Evolutionary conservation across 805 yeast species (phyloP), one percentile per base, ranked within the genome.

Genomic region (Scheffersomyces amazonensis): DNA sequence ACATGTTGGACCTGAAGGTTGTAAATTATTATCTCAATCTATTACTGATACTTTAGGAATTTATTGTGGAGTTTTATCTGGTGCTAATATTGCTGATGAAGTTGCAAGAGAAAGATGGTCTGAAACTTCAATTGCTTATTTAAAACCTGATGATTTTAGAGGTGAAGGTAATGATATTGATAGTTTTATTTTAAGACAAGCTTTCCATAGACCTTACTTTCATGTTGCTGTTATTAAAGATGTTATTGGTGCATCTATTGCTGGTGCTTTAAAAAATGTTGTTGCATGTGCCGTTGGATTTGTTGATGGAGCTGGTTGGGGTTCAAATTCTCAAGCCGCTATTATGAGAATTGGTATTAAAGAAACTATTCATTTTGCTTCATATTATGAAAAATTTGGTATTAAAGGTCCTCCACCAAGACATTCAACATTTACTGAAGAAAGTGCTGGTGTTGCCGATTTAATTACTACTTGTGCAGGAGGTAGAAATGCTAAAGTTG

Each of bases 241-340:
- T 62, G 95, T 91, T 40, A 95, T 95, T 17, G 99, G 99, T 61
- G 93, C 89, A 41, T 87, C 96, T 2, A 78, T 93, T 44, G 95
- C 96, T 31, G 99, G 99, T 60, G 99, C 99, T 9, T 77, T 93
- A 64, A 93, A 93, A 72, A 93, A 93, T 67, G 87, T 93, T 37
- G 91, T 91, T 46, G 99, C 99, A 25, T 72, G 89, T 57, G 95
- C 96, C 47, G 96, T 95, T 44, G 99, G 99, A 40, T 87, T 93
- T 59, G 98, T 91, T 46, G 96, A 88, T 66, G 99, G 99, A 53
- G 76, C 87, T 47, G 96, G 95, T 47, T 93, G 99, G 99, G 99
- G 99, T 64, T 96, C 89, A 66, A 93, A 93, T 62, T 98, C 99
- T 48, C 89, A 91, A 66, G 84, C 98, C 39, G 99, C 98, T 31